Evolutionary conservation across 2,329 filamentous ascomycete species (phyloP).

Genomic region (Parascedosporium putredinis): DNA sequence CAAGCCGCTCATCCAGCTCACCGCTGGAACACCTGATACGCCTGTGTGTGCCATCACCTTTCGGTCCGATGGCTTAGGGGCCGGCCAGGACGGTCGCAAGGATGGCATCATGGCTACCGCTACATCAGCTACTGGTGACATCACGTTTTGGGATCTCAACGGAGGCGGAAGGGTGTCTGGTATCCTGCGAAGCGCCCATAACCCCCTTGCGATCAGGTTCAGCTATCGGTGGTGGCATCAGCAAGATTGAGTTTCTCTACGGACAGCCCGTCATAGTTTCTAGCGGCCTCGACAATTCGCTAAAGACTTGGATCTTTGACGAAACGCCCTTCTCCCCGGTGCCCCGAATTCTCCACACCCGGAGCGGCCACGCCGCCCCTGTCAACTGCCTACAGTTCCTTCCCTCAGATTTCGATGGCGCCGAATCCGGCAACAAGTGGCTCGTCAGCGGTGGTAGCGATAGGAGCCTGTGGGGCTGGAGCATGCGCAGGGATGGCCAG

Average conservation of each 20-base stretch:
- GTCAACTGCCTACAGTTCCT: conserved; percentile 77
- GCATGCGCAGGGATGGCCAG: conserved; percentile 85
- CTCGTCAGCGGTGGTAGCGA: conserved; percentile 82
- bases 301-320: conserved; percentile 96
- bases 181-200: conserved; percentile 78
- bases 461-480: conserved; percentile 92
- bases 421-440: conserved; percentile 87
- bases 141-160: conserved; percentile 95
- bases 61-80: conserved; percentile 77
- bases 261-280: conserved; percentile 87
- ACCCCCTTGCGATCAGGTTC: conserved; percentile 49
- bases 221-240: conserved; percentile 65
- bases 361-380: conserved; percentile 81
- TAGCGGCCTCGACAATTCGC: conserved; percentile 82
- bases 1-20: conserved; percentile 58
- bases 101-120: conserved; percentile 92
- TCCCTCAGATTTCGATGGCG: conserved; percentile 78
- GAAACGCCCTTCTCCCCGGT: conserved; percentile 80
- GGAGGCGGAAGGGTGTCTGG: conserved; percentile 78
- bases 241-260: conserved; percentile 76
- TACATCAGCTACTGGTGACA: conserved; percentile 67
- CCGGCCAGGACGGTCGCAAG: conserved; percentile 74
- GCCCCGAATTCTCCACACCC: conserved; percentile 72
- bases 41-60: conserved; percentile 79
- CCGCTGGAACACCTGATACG: conserved; percentile 52